Base-by-base conservation (phyloP, 2,329 filamentous ascomycete genomes). In the Apiospora aurea region DNA sequence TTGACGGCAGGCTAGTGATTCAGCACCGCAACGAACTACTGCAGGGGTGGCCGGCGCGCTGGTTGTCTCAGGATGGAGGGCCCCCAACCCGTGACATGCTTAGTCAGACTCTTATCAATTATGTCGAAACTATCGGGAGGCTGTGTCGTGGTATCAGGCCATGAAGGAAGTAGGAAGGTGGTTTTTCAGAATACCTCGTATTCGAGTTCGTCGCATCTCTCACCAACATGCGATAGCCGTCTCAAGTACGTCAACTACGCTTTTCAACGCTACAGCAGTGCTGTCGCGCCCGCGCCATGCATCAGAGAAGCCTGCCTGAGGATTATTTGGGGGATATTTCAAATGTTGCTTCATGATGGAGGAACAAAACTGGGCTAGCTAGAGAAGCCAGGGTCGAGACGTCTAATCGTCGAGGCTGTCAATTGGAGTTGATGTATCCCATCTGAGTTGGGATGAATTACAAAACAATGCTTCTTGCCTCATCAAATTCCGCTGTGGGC, bases 21-120 rank as follows among this genome's bases (percentile, higher is more conserved):
- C 57, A 64, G 57, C 57, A 64, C 41, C n/a, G 57, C 29, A 34
- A 64, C 34, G 34, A 64, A 64, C 57, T 64, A 64, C 57, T 64
- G 57, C 57, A 64, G 57, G 57, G 57, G 57, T 41, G 26, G 34
- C 57, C 34, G 57, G 57, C 34, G 57, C 57, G 34, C 38, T 41
- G 34, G 49, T 14, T 64, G 57, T 64, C 57, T 64, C 57, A 64
- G 57, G 57, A 64, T 41, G 11, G 57, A 64, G 57, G 57, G 29
- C 6, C 57, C 57, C 57, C 57, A 8, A 14, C 57, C 34, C 57
- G 57, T 24, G 34, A 11, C 13, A 24, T 29, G 34, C 57, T 64
- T 64, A 64, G 57, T 64, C 57, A 64, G 57, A 34, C 34, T 64
- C 18, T 64, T 21, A 64, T 38, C 57, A 64, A 41, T 24, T 34